Conservation (phyloP, 176 grass and related monocot species). For the Dendrocalamus sinicus region DNA sequence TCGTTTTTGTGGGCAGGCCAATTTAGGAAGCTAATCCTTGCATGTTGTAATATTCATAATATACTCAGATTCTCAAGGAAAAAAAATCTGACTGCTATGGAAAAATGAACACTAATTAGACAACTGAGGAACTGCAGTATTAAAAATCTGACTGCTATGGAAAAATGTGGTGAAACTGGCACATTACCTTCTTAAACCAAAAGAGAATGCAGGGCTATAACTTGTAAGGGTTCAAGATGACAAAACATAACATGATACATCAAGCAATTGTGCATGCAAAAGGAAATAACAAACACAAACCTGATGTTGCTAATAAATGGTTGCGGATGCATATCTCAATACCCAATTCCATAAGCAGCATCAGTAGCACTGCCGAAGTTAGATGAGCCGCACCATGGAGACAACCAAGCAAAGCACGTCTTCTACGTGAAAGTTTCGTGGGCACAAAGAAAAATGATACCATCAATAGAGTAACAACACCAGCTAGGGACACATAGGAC, state of each 20-base stretch:
- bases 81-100: not conserved
- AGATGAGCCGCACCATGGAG: slow-evolving; percentile 91
- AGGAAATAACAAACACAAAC: slow-evolving; percentile 37
- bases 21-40: not conserved
- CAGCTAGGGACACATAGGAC: slow-evolving; percentile 83
- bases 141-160: not conserved
- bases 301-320: slow-evolving; percentile 94
- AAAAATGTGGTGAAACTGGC: not conserved
- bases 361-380: slow-evolving; percentile 85
- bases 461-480: slow-evolving; percentile 65
- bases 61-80: not conserved
- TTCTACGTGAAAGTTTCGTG: slow-evolving; percentile 88
- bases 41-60: not conserved
- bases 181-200: not conserved
- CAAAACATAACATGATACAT: slow-evolving; percentile 26
- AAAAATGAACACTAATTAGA: not conserved
- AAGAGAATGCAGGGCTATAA: not conserved
- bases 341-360: slow-evolving; percentile 93
- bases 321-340: slow-evolving; percentile 97
- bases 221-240: not conserved
- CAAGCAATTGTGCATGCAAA: not conserved
- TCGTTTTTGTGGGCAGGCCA: not conserved
- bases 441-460: slow-evolving; percentile 95
- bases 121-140: not conserved
- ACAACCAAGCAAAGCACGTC: slow-evolving; percentile 77